Evolutionary conservation across 345 rosid species (phyloP).

Genomic region (Hypericum androsaemum): DNA sequence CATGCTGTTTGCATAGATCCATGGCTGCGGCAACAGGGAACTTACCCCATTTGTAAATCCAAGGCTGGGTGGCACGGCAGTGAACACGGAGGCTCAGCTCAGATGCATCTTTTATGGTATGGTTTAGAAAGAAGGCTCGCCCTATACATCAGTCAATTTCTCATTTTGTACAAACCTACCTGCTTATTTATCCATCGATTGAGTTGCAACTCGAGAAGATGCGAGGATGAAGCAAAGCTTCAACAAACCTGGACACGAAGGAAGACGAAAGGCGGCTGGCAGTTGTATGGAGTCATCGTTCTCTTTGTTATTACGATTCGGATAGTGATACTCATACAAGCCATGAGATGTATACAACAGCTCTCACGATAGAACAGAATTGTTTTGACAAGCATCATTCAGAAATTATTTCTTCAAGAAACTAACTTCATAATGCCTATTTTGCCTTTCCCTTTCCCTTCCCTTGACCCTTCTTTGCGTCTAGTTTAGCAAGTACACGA

Average conservation of each 20-base stretch:
- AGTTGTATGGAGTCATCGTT: too few relatives aligned
- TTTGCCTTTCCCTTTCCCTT: slow-evolving; percentile 83
- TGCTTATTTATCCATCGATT: not conserved
- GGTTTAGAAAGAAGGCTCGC: slow-evolving; percentile 23
- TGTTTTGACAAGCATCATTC: too few relatives aligned
- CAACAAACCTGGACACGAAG: too few relatives aligned
- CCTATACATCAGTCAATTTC: slow-evolving; percentile 4
- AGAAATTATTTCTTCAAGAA: not conserved
- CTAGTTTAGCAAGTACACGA: slow-evolving; percentile 80
- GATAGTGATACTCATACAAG: too few relatives aligned
- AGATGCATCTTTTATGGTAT: slow-evolving; percentile 53
- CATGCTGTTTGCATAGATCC: slow-evolving; percentile 75
- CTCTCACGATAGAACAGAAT: too few relatives aligned
- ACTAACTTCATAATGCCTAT: slow-evolving; percentile 11
- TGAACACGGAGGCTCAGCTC: slow-evolving; percentile 21
- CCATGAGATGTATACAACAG: too few relatives aligned
- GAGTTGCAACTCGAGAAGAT: too few relatives aligned
- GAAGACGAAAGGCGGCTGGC: too few relatives aligned
- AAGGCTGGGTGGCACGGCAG: slow-evolving; percentile 54
- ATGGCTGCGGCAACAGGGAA: slow-evolving; percentile 75
- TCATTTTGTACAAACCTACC: slow-evolving; percentile 1
- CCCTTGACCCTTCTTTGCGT: slow-evolving; percentile 66
- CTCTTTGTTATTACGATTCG: too few relatives aligned
- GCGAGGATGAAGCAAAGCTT: too few relatives aligned
- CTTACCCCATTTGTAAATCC: slow-evolving; percentile 75